Base-by-base conservation (phyloP, 83 land plant genomes). In the Diphasiastrum complanatum region DNA sequence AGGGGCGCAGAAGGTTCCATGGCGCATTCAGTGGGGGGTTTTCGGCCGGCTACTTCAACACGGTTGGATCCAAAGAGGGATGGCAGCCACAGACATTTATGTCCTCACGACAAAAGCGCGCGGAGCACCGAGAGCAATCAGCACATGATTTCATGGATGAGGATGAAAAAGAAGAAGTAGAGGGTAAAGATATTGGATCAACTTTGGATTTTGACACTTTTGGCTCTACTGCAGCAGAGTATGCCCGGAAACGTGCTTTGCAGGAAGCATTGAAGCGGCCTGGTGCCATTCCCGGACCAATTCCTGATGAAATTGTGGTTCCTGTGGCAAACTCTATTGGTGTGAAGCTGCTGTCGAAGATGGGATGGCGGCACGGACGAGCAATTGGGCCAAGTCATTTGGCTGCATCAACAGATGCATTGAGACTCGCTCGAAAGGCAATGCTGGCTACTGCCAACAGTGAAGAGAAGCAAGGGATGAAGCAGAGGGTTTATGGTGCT, bases 21-120 rank as follows among this genome's bases (percentile, higher is more conserved):
- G 96, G 96, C 8, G 96, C 96, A 22, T 90, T 90, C 69, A 83
- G 86, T 2, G 96, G 96, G 48, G 96, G 96, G 1, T 90, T 83
- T 55, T 90, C 96, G 58, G 96, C 96, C 71, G 96, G 96, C 5
- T 86, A 77, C 48, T 90, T 72, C 73, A 90, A 90, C 64, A 83
- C 82, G 35, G 96, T 81, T 52, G 96, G 96, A 19, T 86, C 96
- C 0, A 90, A 90, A 75, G 96, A 90, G 51, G 96, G 96, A 12
- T 89, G 96, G 96, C 52, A 83, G 54, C 96, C 96, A 27, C 85
- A 81, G 60, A 59, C 86, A 33, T 90, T 90, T 60, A 79, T 69
- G 41, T 90, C 96, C 2, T 90, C 96, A 5, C 77, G 96, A 16
- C 75, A 76, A 68, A 79, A 75, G 19, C 73, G 96, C 51, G 84